A percentile compares a stretch with the other conserved stretches of the same genome.
Conservation (phyloP, 352 stramenopile species). For the Phytophthora niederhauseri region DNA sequence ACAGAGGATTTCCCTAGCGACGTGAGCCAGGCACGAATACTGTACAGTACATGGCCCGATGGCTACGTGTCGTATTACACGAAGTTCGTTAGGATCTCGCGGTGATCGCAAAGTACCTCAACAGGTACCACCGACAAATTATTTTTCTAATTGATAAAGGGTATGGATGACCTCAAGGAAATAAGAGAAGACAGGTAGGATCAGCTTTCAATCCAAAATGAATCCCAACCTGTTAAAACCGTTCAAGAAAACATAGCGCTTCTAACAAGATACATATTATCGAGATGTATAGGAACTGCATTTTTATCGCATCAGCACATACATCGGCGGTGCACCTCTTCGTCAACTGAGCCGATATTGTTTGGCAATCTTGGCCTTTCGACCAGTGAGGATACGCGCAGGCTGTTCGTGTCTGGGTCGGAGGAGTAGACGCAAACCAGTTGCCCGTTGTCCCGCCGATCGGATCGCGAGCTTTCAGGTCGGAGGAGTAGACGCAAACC, state of each 20-base stretch:
- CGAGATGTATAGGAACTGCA: background rate
- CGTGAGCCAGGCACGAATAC: background rate
- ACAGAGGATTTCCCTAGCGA: background rate
- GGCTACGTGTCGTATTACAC: background rate
- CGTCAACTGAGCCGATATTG: background rate
- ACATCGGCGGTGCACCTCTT: background rate
- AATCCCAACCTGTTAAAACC: no score
- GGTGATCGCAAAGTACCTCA: background rate
- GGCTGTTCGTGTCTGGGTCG: background rate
- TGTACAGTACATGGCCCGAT: background rate
- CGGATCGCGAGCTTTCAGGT: constrained; percentile 9
- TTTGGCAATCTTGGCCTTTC: background rate
- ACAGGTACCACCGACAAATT: background rate
- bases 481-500: background rate
- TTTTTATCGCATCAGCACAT: background rate
- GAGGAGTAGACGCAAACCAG: background rate
- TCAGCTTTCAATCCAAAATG: no score
- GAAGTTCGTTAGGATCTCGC: background rate
- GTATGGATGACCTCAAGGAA: background rate
- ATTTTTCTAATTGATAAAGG: background rate
- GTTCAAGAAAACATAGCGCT: no score
- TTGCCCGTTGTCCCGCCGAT: background rate
- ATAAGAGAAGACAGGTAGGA: background rate
- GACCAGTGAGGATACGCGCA: background rate
- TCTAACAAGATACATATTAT: background rate